Percentiles rank a stretch among this genome's conserved stretches.
Conservation (phyloP, 1,284 basidiomycete genomes). For the Microbotryomycetes sp. region DNA sequence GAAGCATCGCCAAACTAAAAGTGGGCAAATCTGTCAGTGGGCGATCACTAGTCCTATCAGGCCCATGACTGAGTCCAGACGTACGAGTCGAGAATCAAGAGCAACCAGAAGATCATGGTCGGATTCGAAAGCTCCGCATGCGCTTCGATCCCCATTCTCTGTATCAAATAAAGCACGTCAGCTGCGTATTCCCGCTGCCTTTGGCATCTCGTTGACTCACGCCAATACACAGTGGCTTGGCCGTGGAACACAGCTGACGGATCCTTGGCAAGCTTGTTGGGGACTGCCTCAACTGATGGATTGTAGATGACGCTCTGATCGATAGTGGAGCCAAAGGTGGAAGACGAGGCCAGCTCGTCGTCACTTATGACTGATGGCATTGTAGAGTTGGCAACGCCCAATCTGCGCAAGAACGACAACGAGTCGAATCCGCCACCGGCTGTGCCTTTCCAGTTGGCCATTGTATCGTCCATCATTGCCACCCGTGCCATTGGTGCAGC, state of each 20-base stretch:
- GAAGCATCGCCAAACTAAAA: not conserved
- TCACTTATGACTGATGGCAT: not conserved
- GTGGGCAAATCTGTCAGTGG: not conserved
- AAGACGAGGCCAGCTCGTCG: not conserved
- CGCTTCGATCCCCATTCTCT: not conserved
- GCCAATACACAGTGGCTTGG: not conserved
- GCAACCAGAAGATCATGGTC: not conserved
- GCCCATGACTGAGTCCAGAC: too few relatives aligned
- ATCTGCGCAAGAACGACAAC: not conserved
- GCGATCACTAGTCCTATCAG: too few relatives aligned
- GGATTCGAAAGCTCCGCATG: not conserved
- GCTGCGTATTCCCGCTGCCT: too few relatives aligned
- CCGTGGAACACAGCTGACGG: not conserved
- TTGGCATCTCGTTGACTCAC: not conserved
- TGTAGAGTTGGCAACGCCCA: not conserved
- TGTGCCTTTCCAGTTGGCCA: not conserved
- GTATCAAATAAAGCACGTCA: not conserved
- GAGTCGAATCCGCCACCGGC: too few relatives aligned
- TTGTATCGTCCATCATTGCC: not conserved
- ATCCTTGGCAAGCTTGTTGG: not conserved
- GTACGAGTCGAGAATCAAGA: not conserved
- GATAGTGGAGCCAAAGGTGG: not conserved
- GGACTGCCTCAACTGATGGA: not conserved
- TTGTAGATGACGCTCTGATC: not conserved
- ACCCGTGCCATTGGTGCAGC: not conserved